These are phyloP conservation scores for Hypseocharis bilobata DNA, from an alignment of 441 rosid species.

Conservation along the genomic window DNA sequence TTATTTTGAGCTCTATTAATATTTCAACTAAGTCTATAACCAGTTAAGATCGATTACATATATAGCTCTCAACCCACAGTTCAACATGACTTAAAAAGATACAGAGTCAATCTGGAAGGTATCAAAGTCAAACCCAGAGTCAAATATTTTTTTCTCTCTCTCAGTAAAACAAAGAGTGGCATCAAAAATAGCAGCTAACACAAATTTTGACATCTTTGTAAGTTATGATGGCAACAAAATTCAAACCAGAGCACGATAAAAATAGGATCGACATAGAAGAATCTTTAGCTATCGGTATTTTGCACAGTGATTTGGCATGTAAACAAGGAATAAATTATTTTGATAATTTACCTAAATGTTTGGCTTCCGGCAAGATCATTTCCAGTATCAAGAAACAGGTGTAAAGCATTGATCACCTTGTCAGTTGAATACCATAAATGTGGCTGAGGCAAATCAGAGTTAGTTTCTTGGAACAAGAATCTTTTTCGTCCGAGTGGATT, in stretches of 20 bases:
- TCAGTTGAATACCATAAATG: slow-evolving; percentile 83
- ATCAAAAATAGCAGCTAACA: neutral
- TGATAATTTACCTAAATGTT: slow-evolving; percentile 54
- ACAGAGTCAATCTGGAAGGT: neutral
- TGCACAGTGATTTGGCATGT: neutral
- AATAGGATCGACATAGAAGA: neutral
- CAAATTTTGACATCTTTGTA: neutral
- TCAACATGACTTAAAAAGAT: neutral
- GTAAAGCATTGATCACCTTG: slow-evolving; percentile 52
- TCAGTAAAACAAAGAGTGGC: neutral
- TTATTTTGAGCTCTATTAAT: no score
- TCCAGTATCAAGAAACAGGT: slow-evolving; percentile 63
- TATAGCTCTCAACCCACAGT: neutral
- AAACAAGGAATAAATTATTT: neutral
- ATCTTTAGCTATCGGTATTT: neutral
- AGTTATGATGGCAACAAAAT: neutral
- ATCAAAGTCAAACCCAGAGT: neutral
- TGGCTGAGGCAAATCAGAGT: slow-evolving; percentile 51
- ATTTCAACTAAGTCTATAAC: no score
- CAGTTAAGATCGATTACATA: neutral
- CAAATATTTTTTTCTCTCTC: neutral
- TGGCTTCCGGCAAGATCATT: slow-evolving; percentile 50
- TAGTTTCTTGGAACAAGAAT: slow-evolving; percentile 41
- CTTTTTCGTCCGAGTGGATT: slow-evolving; percentile 38
- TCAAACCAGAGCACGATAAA: neutral